phyloP scores from a whole-genome alignment of 169 alveolate species.

The Plasmodium sp. region DNA sequence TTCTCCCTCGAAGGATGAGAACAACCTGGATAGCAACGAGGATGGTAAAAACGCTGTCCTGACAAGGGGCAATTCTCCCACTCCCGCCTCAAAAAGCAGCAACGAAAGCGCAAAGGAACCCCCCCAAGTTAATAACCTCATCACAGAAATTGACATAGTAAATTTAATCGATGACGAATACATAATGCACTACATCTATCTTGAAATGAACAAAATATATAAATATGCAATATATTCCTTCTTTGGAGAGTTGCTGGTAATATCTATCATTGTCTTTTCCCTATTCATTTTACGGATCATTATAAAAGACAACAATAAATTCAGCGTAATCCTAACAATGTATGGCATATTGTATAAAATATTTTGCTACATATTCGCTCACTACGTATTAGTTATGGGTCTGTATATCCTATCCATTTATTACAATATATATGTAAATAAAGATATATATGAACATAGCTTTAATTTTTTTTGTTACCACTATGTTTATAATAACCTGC shows the following conservation, averaged over 20 bases:
- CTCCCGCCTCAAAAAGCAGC: not conserved
- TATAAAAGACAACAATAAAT: slow-evolving; percentile 52
- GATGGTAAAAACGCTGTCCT: not conserved
- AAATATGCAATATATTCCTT: slow-evolving; percentile 50
- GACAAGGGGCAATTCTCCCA: not conserved
- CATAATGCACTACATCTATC: slow-evolving; percentile 33
- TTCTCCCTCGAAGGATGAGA: not conserved
- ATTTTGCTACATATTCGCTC: slow-evolving; percentile 68
- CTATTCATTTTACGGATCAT: slow-evolving; percentile 45
- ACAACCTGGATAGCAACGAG: not conserved
- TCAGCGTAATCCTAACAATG: slow-evolving; percentile 65
- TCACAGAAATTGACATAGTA: slow-evolving; percentile 35
- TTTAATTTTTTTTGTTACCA: slow-evolving; percentile 67
- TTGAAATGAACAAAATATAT: slow-evolving; percentile 65
- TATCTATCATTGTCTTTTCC: slow-evolving; percentile 51
- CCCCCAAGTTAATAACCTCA: not conserved
- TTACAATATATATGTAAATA: slow-evolving; percentile 34
- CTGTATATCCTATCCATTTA: slow-evolving; percentile 44
- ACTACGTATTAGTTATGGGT: slow-evolving; percentile 68
- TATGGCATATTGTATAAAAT: slow-evolving; percentile 60
- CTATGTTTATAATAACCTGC: slow-evolving; percentile 51
- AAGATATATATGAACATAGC: slow-evolving; percentile 41
- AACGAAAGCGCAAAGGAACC: not conserved
- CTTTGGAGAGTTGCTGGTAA: slow-evolving; percentile 58
- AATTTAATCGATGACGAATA: slow-evolving; percentile 23